These are phyloP conservation scores for Penicillium sp. DNA, from an alignment of 2,329 filamentous ascomycete genomes.

Conservation along the genomic window DNA sequence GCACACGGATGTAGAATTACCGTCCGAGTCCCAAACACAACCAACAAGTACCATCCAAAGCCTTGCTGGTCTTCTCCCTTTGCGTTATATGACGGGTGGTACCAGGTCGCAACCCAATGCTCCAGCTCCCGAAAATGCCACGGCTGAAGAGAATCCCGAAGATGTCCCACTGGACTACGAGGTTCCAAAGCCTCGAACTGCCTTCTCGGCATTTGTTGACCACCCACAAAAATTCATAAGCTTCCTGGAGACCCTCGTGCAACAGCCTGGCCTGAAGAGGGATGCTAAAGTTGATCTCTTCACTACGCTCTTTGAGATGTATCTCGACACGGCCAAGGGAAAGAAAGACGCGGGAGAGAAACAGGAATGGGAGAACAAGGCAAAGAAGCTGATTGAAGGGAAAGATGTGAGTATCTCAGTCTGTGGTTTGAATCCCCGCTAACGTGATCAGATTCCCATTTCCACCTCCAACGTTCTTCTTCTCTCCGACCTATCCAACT, in stretches of 20 bases:
- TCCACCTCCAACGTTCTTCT: slow-evolving; percentile 93
- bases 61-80: slow-evolving; percentile 74
- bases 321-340: slow-evolving; percentile 80
- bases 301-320: slow-evolving; percentile 97
- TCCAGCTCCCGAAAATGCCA: slow-evolving; percentile 27
- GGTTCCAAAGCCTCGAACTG: slow-evolving; percentile 77
- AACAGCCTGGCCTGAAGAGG: slow-evolving; percentile 67
- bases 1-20: slow-evolving; percentile 59
- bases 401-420: slow-evolving; percentile 56
- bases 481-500: slow-evolving; percentile 86
- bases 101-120: slow-evolving; percentile 42
- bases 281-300: slow-evolving; percentile 82
- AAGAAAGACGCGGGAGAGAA: slow-evolving; percentile 65
- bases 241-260: slow-evolving; percentile 85
- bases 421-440: slow-evolving; percentile 13
- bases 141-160: slow-evolving; percentile 16
- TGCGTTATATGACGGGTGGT: slow-evolving; percentile 77
- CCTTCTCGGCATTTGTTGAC: slow-evolving; percentile 95
- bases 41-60: slow-evolving; percentile 79
- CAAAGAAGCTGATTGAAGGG: slow-evolving; percentile 81
- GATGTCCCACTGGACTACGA: slow-evolving; percentile 63
- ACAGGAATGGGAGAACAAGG: slow-evolving; percentile 84
- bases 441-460: slow-evolving; percentile 60
- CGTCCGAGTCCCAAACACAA: slow-evolving; percentile 46
- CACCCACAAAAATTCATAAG: slow-evolving; percentile 87